Base-by-base conservation (phyloP, 192 early-diverging fungal genomes). In the Podila verticillata region DNA sequence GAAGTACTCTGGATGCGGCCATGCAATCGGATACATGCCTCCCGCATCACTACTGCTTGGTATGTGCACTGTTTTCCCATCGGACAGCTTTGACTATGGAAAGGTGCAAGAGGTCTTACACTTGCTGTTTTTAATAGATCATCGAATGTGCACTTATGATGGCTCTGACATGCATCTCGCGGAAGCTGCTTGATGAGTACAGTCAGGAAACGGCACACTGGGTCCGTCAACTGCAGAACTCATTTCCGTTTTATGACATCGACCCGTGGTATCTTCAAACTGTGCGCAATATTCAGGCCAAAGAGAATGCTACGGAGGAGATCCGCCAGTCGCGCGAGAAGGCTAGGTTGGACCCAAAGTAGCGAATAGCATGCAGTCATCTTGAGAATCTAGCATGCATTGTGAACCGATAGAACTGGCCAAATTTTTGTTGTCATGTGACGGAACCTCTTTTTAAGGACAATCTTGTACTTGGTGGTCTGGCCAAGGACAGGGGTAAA, bases 71-170 rank as follows among this genome's bases (percentile, higher is more conserved):
- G 20, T 1, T 17, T 54, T 24, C 7, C 22, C 6, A 1, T 54
- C 22, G 4, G 22, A 24, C 22, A 24, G 39, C 12, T 44, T 47
- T 54, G n/a, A 54, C 19, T 8, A 51, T 44, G 39, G 1, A 44
- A 44, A 15, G 1, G 7, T 44, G 12, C 39, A 44, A 15, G 39
- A 54, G 0, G 5, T 5, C 51, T 54, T 12, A 54, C 24, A 3
- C 24, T 4, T 54, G 44, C 24, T 26, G 1, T 54, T 54, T 54
- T 24, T 54, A 54, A 3, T 12, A 75, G 74, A 51, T 58, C 0
- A 70, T 77, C 26, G 67, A 77, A 19, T 31, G 56, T 29, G 19
- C 64, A 0, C 64, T 69, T 57, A 68, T 77, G 74, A 35, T 77
- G 31, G 64, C 74, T 7, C 51, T 77, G 15, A 31, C 57, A 1